Evolutionary conservation across 371 early-diverging fungal genomes (phyloP).

Genomic region (Chytridium lagenaria): DNA sequence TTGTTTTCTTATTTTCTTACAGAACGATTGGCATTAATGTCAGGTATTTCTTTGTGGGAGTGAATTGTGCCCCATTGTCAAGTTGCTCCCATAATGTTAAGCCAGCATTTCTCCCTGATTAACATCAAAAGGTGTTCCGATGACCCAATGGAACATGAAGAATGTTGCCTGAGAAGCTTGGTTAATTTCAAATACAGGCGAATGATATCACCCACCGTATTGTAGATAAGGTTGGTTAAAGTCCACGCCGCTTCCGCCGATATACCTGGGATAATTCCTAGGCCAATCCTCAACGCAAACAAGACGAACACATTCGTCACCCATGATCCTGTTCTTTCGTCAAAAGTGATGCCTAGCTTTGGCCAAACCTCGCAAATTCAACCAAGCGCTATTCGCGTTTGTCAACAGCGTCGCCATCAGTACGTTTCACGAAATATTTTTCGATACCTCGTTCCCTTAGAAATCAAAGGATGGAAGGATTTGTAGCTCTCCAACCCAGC

Average conservation of each 20-base stretch:
- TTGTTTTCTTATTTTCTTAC: too few species aligned
- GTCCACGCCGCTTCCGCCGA: constrained; percentile 94
- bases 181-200: too few species aligned
- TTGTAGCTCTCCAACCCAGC: constrained; percentile 41
- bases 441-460: background rate
- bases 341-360: background rate
- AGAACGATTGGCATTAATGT: constrained; percentile 90
- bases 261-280: constrained; percentile 87
- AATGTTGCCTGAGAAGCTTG: constrained; percentile 75
- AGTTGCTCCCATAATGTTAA: constrained; percentile 98
- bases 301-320: constrained; percentile 82
- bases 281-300: constrained; percentile 78
- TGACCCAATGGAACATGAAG: constrained; percentile 95
- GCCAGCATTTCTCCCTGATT: constrained; percentile 93
- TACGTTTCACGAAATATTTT: background rate
- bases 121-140: constrained; percentile 92
- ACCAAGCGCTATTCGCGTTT: constrained; percentile 52
- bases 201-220: too few species aligned
- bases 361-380: constrained; percentile 45
- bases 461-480: constrained; percentile 17
- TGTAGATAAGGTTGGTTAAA: constrained; percentile 89
- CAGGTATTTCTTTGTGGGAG: constrained; percentile 95
- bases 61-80: constrained; percentile 94
- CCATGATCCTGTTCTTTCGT: constrained; percentile 79
- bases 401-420: background rate